Evolutionary conservation across 2,329 filamentous ascomycete genomes (phyloP).

Genomic region (Aureobasidium sp.): DNA sequence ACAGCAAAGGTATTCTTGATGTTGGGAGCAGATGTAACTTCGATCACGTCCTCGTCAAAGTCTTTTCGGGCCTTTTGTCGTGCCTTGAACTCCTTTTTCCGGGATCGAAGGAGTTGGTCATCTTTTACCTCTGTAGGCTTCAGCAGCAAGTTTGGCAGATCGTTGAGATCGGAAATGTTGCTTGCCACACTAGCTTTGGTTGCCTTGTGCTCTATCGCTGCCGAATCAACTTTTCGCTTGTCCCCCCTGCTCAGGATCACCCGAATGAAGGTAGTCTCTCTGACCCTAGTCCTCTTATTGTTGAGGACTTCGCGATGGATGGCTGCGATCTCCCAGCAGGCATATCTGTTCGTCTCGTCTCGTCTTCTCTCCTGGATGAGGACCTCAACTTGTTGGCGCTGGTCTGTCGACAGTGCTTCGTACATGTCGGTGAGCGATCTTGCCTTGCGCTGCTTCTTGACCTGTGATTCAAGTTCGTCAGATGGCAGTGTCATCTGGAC

Average conservation of each 20-base stretch:
- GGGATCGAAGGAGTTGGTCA: background rate
- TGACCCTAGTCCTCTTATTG: background rate
- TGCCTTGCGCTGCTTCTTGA: background rate
- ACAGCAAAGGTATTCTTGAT: background rate
- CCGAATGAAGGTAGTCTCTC: conserved; percentile 3
- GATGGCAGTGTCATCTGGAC: background rate
- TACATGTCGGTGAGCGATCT: background rate
- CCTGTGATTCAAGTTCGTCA: background rate
- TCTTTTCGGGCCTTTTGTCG: background rate
- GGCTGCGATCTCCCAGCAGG: conserved; percentile 1
- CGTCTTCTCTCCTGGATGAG: background rate
- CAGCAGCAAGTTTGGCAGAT: background rate
- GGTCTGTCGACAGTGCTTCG: background rate
- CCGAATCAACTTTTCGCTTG: background rate
- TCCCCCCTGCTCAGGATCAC: background rate
- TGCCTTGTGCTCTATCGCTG: background rate
- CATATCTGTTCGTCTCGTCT: background rate
- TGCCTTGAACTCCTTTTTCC: background rate
- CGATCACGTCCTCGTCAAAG: background rate
- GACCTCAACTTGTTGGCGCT: conserved; percentile 2
- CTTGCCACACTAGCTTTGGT: background rate
- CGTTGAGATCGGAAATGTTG: background rate
- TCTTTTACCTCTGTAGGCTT: background rate
- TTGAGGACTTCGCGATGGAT: conserved; percentile 1
- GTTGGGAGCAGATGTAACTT: background rate